phyloP scores from a whole-genome alignment of 768 basidiomycete genomes.

The Suillus discolor region DNA sequence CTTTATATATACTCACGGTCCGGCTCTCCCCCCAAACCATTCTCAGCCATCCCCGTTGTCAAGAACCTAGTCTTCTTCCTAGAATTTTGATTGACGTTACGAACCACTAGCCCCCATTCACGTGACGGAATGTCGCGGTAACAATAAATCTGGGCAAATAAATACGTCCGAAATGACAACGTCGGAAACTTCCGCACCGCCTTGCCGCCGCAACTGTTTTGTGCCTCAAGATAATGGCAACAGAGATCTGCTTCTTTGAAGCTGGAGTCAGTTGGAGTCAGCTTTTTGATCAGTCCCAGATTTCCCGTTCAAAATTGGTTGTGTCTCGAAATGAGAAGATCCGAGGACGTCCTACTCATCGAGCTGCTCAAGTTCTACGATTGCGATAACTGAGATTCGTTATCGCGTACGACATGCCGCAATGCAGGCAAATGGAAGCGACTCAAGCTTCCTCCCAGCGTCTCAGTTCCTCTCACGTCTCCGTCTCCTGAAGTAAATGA shows the following conservation, averaged over 20 bases:
- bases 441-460: background rate
- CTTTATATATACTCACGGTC: background rate
- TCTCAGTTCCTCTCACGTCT: slow-evolving; percentile 3
- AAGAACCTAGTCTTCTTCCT: slow-evolving; percentile 1
- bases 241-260: background rate
- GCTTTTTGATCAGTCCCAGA: background rate
- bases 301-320: background rate
- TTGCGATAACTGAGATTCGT: background rate
- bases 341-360: background rate
- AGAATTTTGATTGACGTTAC: slow-evolving; percentile 6
- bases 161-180: background rate
- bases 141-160: too few relatives aligned
- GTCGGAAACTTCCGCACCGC: background rate
- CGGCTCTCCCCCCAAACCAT: background rate
- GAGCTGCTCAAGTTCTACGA: background rate
- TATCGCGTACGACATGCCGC: slow-evolving; percentile 3
- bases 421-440: background rate
- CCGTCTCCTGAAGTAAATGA: background rate
- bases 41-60: background rate
- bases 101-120: background rate
- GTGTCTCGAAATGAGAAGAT: background rate
- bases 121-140: too few relatives aligned
- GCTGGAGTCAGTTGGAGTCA: background rate
- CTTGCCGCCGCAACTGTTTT: background rate
- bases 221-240: background rate